phyloP scores from a whole-genome alignment of 495 filamentous ascomycete genomes.

The Podospora conica region DNA sequence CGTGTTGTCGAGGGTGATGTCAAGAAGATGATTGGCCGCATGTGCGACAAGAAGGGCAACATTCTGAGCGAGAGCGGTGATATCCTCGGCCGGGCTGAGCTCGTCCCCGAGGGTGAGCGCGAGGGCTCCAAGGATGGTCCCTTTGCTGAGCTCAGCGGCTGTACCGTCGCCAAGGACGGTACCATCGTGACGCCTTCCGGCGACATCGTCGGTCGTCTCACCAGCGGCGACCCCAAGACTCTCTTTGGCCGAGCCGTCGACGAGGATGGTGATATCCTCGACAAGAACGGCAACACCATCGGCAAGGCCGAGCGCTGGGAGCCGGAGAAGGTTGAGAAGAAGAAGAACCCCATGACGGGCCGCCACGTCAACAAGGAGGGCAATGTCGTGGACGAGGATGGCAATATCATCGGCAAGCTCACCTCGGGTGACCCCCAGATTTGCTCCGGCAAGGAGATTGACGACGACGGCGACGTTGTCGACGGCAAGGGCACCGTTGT shows the following conservation, averaged over 20 bases:
- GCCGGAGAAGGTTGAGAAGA: conserved; percentile 64
- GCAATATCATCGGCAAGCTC: conserved; percentile 73
- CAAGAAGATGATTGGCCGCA: conserved; percentile 65
- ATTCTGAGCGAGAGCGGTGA: conserved; percentile 77
- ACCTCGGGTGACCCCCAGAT: conserved; percentile 65
- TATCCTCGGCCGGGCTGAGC: conserved; percentile 69
- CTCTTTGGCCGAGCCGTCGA: conserved; percentile 73
- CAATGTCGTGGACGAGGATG: conserved; percentile 74
- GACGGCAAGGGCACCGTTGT: conserved; percentile 75
- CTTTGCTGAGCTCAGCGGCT: conserved; percentile 70
- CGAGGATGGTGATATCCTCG: conserved; percentile 74
- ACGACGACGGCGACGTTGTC: conserved; percentile 79
- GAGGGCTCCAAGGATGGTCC: conserved; percentile 65
- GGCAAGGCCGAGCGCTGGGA: conserved; percentile 80
- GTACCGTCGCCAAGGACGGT: conserved; percentile 70
- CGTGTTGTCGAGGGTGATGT: conserved; percentile 68
- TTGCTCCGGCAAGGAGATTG: conserved; percentile 71
- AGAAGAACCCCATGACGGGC: conserved; percentile 58
- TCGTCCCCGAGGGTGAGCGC: conserved; percentile 67
- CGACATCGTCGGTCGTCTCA: conserved; percentile 65
- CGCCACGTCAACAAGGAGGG: conserved; percentile 75
- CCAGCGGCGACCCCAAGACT: conserved; percentile 63
- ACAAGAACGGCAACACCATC: conserved; percentile 75
- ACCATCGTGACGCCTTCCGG: conserved; percentile 57
- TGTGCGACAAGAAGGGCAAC: conserved; percentile 75